Conservation (phyloP, 1,139 yeast species). For the Suhomyces wounanorum region DNA sequence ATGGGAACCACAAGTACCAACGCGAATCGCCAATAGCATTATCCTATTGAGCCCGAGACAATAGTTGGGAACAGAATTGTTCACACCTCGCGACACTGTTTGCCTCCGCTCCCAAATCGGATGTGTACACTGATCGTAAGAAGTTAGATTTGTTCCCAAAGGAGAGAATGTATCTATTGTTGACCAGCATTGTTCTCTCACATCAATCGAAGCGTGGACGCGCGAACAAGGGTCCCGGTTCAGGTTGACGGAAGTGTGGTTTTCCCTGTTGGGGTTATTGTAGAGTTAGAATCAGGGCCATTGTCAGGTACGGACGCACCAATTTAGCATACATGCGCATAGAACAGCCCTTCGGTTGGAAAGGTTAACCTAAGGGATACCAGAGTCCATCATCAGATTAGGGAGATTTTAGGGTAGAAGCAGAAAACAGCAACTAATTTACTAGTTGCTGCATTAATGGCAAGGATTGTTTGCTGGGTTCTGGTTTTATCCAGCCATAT, state of each 20-base stretch:
- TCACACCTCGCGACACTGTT: neutral
- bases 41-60: neutral
- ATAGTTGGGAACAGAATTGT: neutral
- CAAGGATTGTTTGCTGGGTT: neutral
- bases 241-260: slow-evolving; percentile 1
- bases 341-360: neutral
- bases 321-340: neutral
- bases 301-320: neutral
- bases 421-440: neutral
- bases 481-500: neutral
- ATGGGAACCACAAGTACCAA: too few species aligned
- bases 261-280: neutral
- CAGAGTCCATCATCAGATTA: too few species aligned
- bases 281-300: neutral
- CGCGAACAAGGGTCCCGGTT: slow-evolving; percentile 1
- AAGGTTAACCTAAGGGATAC: too few species aligned
- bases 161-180: neutral
- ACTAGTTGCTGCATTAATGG: neutral
- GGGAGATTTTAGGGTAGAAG: too few species aligned
- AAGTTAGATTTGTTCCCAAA: neutral
- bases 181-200: neutral
- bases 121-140: neutral
- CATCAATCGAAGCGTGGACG: neutral
- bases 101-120: neutral
- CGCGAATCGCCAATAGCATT: neutral